Conservation (phyloP, 164 flowering plant genomes). For the Warburgia ugandensis region DNA sequence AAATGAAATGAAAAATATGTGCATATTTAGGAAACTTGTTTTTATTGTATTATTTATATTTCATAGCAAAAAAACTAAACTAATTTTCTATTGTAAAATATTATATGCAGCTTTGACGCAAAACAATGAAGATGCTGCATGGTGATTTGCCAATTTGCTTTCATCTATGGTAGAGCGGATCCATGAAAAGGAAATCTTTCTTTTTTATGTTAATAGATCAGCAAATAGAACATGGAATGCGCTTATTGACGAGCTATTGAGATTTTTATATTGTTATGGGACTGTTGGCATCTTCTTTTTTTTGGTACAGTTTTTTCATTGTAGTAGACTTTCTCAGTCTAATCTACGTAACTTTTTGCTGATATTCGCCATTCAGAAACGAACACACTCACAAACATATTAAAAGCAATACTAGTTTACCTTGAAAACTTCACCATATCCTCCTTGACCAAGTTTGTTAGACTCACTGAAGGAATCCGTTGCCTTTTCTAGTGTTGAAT, state of each 20-base stretch:
- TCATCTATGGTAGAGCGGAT: no score
- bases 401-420: slow-evolving; percentile 12
- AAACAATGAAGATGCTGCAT: no score
- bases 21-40: no score
- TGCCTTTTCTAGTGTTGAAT: slow-evolving; percentile 25
- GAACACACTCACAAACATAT: neutral
- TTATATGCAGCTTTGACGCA: no score
- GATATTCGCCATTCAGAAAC: neutral
- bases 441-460: slow-evolving; percentile 35
- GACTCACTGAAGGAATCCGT: slow-evolving; percentile 19
- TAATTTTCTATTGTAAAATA: no score
- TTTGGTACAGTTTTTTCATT: neutral
- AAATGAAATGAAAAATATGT: no score
- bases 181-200: no score
- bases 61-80: no score
- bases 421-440: slow-evolving; percentile 33
- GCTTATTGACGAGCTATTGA: neutral
- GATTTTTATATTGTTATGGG: neutral
- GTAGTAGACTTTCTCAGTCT: neutral
- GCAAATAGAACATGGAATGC: no score
- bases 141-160: no score
- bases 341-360: neutral
- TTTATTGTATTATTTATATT: no score
- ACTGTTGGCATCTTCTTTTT: neutral
- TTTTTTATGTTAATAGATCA: no score